Base-by-base conservation (phyloP, 139 green algal species). In the Coelastrella sp. region DNA sequence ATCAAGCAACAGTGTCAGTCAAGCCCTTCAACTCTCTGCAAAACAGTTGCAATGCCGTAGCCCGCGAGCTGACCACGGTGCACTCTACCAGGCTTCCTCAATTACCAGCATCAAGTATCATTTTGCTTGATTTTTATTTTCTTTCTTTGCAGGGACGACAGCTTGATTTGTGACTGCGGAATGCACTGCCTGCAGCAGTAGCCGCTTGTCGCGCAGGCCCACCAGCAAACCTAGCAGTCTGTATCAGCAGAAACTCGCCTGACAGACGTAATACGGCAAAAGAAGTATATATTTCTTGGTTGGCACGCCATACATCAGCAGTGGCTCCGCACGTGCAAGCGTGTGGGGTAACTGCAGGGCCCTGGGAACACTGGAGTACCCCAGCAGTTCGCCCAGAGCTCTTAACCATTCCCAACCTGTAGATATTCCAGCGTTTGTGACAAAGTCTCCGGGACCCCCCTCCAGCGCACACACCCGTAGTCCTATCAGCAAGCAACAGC, bases 311-410 rank as follows among this genome's bases (percentile, higher is more conserved):
- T 49, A 49, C 35, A 49, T 49, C 15, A 27, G 59, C 82, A 87
- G 82, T 68, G 17, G 82, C 82, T 87, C 82, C 65, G 82, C 82
- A 87, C 82, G 82, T 63, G 82, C 82, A 63, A 1, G 65, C 82
- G 82, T 87, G 82, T 87, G 78, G 78, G 56, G 78, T 24, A 20
- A 68, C 78, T 84, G 78, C 78, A 25, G 25, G 20, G 78, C 78
- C 8, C 11, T 58, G 68, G n/a, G 68, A 81, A 27, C 65, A 56
- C 84, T 88, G 84, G 84, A 88, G 66, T 57, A 59, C 68, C 61
- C 12, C 10, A 49, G 68, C 70, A 76, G 27, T n/a, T 82, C 84
- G 19, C 68, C 84, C 9, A 80, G 84, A 22, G 49, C n/a, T 8
- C 35, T 70, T 66, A 22, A 65, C 49, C 19, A 57, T 14, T 15